Base-by-base conservation (phyloP, 2,329 filamentous ascomycete species). In the Alternaria postmessia region DNA sequence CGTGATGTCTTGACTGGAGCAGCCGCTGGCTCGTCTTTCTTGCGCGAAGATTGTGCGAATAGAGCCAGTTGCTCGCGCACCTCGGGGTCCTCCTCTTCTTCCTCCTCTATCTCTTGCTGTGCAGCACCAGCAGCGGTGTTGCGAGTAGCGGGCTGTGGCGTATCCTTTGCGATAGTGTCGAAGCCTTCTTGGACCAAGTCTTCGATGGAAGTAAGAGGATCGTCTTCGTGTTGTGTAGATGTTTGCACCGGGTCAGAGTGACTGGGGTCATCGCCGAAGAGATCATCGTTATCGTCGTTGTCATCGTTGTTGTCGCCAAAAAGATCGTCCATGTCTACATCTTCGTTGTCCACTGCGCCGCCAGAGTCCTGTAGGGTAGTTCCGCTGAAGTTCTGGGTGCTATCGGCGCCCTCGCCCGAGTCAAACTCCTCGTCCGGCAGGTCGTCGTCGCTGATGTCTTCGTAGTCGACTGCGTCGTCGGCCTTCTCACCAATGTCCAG, bases 391-490 rank as follows among this genome's bases (percentile, higher is more conserved):
- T 72, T 70, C 7, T 67, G 55, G 22, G 61, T 63, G 36, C 65
- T 58, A 30, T 59, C 66, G 32, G 66, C 69, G 44, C 62, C 64
- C 11, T 66, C 68, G 39, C 65, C 70, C 43, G 42, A 51, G 32
- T 62, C 66, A 22, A 69, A 67, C 59, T 89, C 86, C 61, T 92
- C 89, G 64, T 95, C 92, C 7, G 93, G 91, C 7, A 97, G 85
- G 64, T 97, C 94, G 74, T 96, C 93, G 75, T 98, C 94, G 66
- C 91, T 91, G 63, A 98, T 94, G 73, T 97, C 92, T 75, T 92
- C 93, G 70, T 86, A 99, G 75, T 99, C 95, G 63, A 95, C 82
- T 41, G 95, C 95, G 80, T 98, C 92, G 61, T 93, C 93, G 55
- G 93, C 94, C 79, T 99, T 99, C 77, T 93, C 91, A 20, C 84